Base-by-base conservation (phyloP, 768 basidiomycete species). In the Auriscalpium vulgare region DNA sequence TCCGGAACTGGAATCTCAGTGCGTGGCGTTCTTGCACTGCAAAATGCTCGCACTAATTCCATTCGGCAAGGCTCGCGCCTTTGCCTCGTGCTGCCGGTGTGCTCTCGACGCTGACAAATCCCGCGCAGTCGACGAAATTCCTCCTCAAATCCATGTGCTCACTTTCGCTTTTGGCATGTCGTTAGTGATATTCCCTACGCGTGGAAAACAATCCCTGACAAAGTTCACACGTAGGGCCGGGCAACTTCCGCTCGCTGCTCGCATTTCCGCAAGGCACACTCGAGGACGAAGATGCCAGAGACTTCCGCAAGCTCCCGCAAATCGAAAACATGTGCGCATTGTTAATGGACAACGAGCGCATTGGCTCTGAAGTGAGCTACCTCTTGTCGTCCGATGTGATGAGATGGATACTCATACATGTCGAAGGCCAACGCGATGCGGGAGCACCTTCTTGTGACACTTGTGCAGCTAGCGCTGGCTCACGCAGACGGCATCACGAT, bases 131-230 rank as follows among this genome's bases (percentile, higher is more conserved):
- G 19, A 46, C 19, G 11, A 44, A 21, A 40, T 53, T 53, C 17
- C 52, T 53, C 16, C 52, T 43, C 21, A 9, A 23, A 17, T 61
- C 55, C 17, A 46, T 70, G 48, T 73, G 75, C 11, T 72, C 74
- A 40, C 68, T 75, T 16, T 76, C 79, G n/a, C 59, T 84, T 13
- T 68, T 90, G 29, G 66, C 78, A 16, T 67, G 82, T 53, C 65
- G 87, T 43, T 79, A 80, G 17, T 79, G 29, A 29, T 29, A 29
- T 29, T 29, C 2, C n/a, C 29, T 29, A 29, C 2, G 29, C 4
- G 29, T 29, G 29, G 29, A 29, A 29, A 29, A 3, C 2, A 29
- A 1, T 29, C 4, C 4, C 29, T 29, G 4, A 29, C 29, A 4
- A 29, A 4, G 5, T 5, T 5, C 7, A 29, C 29, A 29, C 29